phyloP scores from a whole-genome alignment of 2,329 filamentous ascomycete genomes.

The Fusarium caatingaense region DNA sequence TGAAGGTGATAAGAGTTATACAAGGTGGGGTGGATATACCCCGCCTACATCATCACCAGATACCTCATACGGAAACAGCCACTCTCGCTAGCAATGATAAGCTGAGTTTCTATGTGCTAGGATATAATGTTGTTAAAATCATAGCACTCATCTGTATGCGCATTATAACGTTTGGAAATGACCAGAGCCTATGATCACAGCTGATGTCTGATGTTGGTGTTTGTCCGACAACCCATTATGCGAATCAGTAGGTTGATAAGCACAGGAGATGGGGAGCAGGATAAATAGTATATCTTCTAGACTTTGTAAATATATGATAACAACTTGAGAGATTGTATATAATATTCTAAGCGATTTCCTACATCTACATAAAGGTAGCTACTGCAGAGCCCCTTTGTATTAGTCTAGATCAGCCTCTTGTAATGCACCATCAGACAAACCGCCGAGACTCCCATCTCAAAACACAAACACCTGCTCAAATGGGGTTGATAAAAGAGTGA shows the following conservation, averaged over 20 bases:
- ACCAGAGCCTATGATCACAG: not conserved
- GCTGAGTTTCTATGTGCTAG: not conserved
- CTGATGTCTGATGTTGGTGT: not conserved
- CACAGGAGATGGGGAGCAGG: not conserved
- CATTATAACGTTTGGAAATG: not conserved
- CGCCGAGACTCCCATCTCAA: not conserved
- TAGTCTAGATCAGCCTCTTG: conserved; percentile 13
- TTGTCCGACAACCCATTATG: not conserved
- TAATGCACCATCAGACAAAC: not conserved
- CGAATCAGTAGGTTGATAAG: not conserved
- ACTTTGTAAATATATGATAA: not conserved
- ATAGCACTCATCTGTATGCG: too few relatives aligned
- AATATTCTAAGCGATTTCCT: conserved; percentile 12
- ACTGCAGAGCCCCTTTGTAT: conserved; percentile 17
- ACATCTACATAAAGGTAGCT: conserved; percentile 11
- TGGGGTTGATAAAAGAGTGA: not conserved
- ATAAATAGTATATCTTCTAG: not conserved
- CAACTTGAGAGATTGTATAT: not conserved
- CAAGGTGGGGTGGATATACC: conserved; percentile 41
- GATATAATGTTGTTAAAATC: not conserved
- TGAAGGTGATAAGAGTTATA: conserved; percentile 23
- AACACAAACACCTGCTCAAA: conserved; percentile 12
- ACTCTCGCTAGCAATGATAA: not conserved
- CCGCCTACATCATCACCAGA: conserved; percentile 32
- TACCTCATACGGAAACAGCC: conserved; percentile 10